Conservation (phyloP, 371 early-diverging fungal genomes). For the Mortierella sp. region DNA sequence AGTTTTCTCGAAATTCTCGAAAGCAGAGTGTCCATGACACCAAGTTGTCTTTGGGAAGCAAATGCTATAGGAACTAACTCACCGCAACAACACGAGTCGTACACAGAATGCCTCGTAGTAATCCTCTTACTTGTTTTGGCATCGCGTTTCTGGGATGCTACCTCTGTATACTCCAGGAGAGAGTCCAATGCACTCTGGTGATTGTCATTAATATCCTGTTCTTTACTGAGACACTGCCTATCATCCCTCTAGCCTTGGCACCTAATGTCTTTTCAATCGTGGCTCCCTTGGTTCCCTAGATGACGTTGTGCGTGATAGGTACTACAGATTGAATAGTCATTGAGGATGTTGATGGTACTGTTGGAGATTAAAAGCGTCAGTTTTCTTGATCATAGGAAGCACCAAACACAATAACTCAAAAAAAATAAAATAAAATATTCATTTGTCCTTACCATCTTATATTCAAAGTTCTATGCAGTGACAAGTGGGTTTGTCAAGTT, state of each 20-base stretch:
- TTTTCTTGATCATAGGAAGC: no score
- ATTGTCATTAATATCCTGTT: conserved; percentile 63
- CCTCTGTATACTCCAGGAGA: conserved; percentile 57
- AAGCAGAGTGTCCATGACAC: no score
- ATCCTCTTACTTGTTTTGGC: conserved; percentile 84
- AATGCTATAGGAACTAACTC: no score
- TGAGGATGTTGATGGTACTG: conserved; percentile 84
- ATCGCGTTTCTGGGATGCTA: conserved; percentile 69
- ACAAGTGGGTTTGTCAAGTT: conserved; percentile 79
- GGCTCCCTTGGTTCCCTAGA: conserved; percentile 96
- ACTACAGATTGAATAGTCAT: conserved; percentile 94
- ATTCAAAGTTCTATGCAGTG: conserved; percentile 89
- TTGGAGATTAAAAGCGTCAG: neutral
- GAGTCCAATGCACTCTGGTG: conserved; percentile 77
- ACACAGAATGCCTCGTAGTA: conserved; percentile 89
- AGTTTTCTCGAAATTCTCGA: no score
- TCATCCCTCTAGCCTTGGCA: conserved; percentile 48
- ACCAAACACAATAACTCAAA: neutral
- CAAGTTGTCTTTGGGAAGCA: no score
- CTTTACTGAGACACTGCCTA: conserved; percentile 55
- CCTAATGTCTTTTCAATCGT: conserved; percentile 52
- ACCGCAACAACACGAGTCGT: conserved; percentile 83
- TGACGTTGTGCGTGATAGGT: conserved; percentile 93
- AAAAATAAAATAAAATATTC: neutral
- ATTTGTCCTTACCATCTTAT: conserved; percentile 70